Evolutionary conservation across 805 yeast genomes (phyloP).

Genomic region (Isabelozyma heimii): DNA sequence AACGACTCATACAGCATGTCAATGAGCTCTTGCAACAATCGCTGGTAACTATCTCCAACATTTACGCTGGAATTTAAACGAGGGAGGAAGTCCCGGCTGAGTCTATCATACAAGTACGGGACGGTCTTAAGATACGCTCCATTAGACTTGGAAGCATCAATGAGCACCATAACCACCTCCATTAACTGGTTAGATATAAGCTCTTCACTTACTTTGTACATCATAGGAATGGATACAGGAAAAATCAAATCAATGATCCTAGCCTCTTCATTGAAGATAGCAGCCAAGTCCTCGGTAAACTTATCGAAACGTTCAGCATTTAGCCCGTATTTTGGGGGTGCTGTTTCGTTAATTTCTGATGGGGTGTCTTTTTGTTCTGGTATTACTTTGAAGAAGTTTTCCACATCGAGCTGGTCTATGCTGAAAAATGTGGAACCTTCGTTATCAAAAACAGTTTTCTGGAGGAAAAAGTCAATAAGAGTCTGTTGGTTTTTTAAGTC

Average conservation of each 20-base stretch:
- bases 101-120: slow-evolving; percentile 36
- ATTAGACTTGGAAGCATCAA: slow-evolving; percentile 24
- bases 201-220: slow-evolving; percentile 47
- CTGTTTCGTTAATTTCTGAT: too few relatives aligned
- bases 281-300: slow-evolving; percentile 27
- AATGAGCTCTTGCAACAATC: slow-evolving; percentile 31
- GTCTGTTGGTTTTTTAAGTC: slow-evolving; percentile 41
- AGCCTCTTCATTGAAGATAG: slow-evolving; percentile 36
- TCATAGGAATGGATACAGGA: slow-evolving; percentile 44
- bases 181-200: slow-evolving; percentile 38
- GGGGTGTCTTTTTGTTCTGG: background rate
- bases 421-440: slow-evolving; percentile 27
- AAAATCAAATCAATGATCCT: slow-evolving; percentile 41
- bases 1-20: slow-evolving; percentile 42
- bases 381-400: slow-evolving; percentile 15
- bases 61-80: slow-evolving; percentile 28
- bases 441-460: slow-evolving; percentile 39
- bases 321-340: background rate
- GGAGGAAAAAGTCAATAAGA: slow-evolving; percentile 42
- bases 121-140: slow-evolving; percentile 32
- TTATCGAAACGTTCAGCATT: slow-evolving; percentile 14
- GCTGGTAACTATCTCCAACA: slow-evolving; percentile 33
- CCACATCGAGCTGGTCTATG: slow-evolving; percentile 23
- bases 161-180: slow-evolving; percentile 26
- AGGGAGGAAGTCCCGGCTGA: slow-evolving; percentile 22